Base-by-base conservation (phyloP, 345 rosid genomes). In the Populus nigra region DNA sequence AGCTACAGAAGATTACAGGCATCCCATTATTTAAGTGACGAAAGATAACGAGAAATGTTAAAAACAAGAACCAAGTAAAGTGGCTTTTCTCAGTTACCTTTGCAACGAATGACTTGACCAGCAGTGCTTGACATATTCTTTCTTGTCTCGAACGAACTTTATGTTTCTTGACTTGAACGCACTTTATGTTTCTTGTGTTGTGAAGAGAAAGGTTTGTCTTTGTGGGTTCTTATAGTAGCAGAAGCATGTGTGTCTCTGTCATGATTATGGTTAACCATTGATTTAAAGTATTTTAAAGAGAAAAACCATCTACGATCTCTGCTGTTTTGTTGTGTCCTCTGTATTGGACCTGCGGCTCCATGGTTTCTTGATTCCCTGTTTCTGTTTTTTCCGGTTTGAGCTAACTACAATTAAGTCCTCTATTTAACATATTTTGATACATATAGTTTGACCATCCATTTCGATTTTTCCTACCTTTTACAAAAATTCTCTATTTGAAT, bases 71-170 rank as follows among this genome's bases (percentile, higher is more conserved):
- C 36, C 8, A 10, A 68, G 72, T 8, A 10, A n/a, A 27, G 63
- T 57, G 23, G 63, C 13, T 57, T 57, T 57, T 57, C 63, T 57
- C n/a, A 12, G 29, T 23, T 75, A 87, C 88, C 88, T 68, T 70
- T 81, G 86, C 87, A 84, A 68, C 50, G 79, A 13, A 86, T 86
- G 68, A 84, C 83, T 50, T 86, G 70, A 11, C 84, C 86, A 23
- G 29, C 81, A 8, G 84, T 84, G n/a, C n/a, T 75, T 29, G 84
- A 50, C 87, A 80, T 77, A 13, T 33, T 73, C 25, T 20, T 43
- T 68, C 61, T 59, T 59, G 25, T 59, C 29, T n/a, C 0, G 1
- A 59, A 59, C 29, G 31, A n/a, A 69, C 20, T 39, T 39, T 66
- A 9, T 27, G 27, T 27, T 31, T 31, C 33, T 31, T 31, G 33